Base-by-base conservation (phyloP, 331 rosid species). In the Malus hybrid region DNA sequence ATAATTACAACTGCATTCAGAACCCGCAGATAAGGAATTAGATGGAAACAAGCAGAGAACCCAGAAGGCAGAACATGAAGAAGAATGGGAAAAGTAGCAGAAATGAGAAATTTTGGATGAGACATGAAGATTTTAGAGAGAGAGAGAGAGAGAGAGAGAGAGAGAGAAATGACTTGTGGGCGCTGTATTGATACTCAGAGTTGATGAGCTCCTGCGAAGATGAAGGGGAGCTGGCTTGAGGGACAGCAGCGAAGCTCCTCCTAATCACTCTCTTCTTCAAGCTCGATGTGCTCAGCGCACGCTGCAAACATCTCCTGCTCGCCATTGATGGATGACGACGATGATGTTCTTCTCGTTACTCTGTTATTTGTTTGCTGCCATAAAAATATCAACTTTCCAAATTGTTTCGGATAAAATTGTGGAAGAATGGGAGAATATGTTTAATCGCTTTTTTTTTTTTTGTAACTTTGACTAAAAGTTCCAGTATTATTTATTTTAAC, bases 131-230 rank as follows among this genome's bases (percentile, higher is more conserved):
- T 19, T 54, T 54, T 1, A 54, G 22, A 54, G 59, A n/a, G 14
- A 44, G 48, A 42, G 32, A 31, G 32, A 31, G 32, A 31, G 0
- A 31, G 46, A 31, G 0, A 31, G 46, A 31, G 32, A 31, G 24
- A 22, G 33, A 73, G 55, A 70, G 50, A 73, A 44, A 78, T 63
- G 80, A 95, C 99, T 95, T 95, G 89, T 95, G 99, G 62, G 97
- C 99, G 75, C 99, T 92, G 80, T 79, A 80, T 50, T 88, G 90
- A 61, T 85, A 73, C 65, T 95, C 99, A 76, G 81, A 78, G 67
- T 85, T 81, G 75, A 92, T 92, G 82, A 95, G 88, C 76, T 75
- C 84, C 83, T 89, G 92, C 54, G 97, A 87, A 66, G 88, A 80
- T 18, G 87, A 79, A 80, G 87, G 73, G 69, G 71, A 36, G 22